Evolutionary conservation across 2,329 filamentous ascomycete genomes (phyloP).

Genomic region (Phaeophleospora eucalypticola): DNA sequence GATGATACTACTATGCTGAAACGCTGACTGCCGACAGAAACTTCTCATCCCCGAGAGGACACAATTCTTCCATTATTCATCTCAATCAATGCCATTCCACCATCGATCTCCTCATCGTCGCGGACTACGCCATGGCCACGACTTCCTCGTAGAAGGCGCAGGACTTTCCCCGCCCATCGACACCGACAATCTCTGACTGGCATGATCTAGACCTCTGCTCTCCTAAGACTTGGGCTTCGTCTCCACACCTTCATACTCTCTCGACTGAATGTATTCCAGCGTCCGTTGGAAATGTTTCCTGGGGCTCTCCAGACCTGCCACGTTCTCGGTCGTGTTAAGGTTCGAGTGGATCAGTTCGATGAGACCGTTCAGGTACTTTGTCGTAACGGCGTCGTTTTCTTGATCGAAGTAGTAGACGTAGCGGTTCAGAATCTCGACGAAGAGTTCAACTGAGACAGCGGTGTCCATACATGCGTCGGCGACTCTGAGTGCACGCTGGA

Average conservation of each 20-base stretch:
- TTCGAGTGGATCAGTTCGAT: conserved; percentile 99
- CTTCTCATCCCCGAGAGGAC: too few species aligned
- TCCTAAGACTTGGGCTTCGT: conserved; percentile 52
- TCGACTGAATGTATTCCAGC: conserved; percentile 83
- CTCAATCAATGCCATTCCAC: too few species aligned
- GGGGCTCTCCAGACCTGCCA: conserved; percentile 78
- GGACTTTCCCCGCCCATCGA: too few species aligned
- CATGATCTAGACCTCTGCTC: too few species aligned
- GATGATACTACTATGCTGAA: too few species aligned
- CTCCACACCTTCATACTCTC: conserved; percentile 90
- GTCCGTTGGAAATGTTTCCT: conserved; percentile 93
- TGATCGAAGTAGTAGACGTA: conserved; percentile 99
- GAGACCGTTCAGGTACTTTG: conserved; percentile 94
- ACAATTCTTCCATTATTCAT: too few species aligned
- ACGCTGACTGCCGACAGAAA: too few species aligned
- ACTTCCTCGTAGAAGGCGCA: too few species aligned
- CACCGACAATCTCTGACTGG: too few species aligned
- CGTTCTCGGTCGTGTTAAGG: conserved; percentile 78
- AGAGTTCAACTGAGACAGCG: conserved; percentile 91
- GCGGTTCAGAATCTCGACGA: conserved; percentile 95
- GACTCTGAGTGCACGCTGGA: conserved; percentile 90
- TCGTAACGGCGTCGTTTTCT: conserved; percentile 96
- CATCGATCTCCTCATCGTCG: too few species aligned
- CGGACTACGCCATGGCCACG: too few species aligned
- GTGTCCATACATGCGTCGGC: conserved; percentile 99